Conservation (phyloP, 352 stramenopile species). For the Salisapilia sapeloensis region DNA sequence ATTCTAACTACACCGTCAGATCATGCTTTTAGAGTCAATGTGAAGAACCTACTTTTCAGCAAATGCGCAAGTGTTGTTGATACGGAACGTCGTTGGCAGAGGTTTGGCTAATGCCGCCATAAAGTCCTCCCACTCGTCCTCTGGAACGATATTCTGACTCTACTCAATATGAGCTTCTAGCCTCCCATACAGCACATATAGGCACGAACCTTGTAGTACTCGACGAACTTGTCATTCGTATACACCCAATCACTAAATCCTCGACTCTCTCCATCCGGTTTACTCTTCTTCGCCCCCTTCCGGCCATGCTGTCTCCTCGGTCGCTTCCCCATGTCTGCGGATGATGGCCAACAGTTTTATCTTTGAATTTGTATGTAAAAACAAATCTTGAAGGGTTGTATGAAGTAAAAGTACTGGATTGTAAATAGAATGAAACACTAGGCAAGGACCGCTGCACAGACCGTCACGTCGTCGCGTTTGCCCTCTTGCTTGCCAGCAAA, state of each 20-base stretch:
- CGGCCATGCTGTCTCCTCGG: conserved; percentile 7
- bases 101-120: conserved; percentile 77
- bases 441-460: conserved; percentile 68
- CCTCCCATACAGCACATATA: too few species aligned
- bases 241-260: conserved; percentile 79
- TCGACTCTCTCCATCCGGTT: conserved; percentile 34
- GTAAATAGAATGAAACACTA: too few species aligned
- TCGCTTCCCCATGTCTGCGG: conserved; percentile 23
- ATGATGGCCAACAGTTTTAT: conserved; percentile 1
- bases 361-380: too few species aligned
- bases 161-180: too few species aligned
- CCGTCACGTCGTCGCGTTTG: conserved; percentile 77
- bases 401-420: too few species aligned
- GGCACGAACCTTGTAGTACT: conserved; percentile 58
- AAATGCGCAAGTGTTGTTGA: conserved; percentile 83
- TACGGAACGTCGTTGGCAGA: conserved; percentile 87
- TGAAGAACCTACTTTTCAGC: conserved; percentile 36
- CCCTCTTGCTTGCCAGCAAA: conserved; percentile 81
- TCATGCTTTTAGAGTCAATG: neutral
- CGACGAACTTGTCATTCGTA: conserved; percentile 70
- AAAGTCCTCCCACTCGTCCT: conserved; percentile 82
- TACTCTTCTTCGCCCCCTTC: conserved; percentile 10
- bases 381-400: too few species aligned
- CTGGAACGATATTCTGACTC: conserved; percentile 65
- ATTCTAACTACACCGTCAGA: conserved; percentile 21